A percentile compares a stretch with the other conserved stretches of the same genome.
phyloP scores from a whole-genome alignment of 2,329 filamentous ascomycete genomes.

The Ceratocystiopsis minuta region DNA sequence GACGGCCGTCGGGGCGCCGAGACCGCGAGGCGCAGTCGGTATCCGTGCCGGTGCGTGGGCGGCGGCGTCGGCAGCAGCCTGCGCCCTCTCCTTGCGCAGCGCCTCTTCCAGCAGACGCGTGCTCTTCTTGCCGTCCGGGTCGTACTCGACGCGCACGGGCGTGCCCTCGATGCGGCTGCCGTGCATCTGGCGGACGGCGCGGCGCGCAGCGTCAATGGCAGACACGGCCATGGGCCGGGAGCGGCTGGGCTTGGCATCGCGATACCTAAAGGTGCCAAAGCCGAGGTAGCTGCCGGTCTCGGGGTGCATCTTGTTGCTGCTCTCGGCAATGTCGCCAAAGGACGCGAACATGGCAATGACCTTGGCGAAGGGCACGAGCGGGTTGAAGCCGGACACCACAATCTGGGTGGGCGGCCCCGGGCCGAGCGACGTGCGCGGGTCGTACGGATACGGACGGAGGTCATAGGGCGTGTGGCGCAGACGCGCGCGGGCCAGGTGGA shows the following conservation, averaged over 20 bases:
- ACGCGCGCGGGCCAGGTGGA: slow-evolving; percentile 52
- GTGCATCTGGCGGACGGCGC: slow-evolving; percentile 59
- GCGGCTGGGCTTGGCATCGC: slow-evolving; percentile 44
- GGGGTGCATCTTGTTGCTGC: slow-evolving; percentile 89
- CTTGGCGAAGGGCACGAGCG: slow-evolving; percentile 62
- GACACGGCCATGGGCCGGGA: slow-evolving; percentile 36
- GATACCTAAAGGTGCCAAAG: slow-evolving; percentile 80
- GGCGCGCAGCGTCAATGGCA: slow-evolving; percentile 65
- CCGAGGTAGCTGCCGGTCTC: slow-evolving; percentile 87
- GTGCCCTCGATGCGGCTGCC: slow-evolving; percentile 64
- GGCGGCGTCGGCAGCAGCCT: slow-evolving; percentile 12
- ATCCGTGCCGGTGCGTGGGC: slow-evolving; percentile 12
- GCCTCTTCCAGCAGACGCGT: slow-evolving; percentile 58
- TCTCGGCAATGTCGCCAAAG: slow-evolving; percentile 75
- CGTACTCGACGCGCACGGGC: slow-evolving; percentile 66
- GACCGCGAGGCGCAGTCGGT: slow-evolving; percentile 16
- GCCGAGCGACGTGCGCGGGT: slow-evolving; percentile 67
- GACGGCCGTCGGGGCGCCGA: slow-evolving; percentile 29
- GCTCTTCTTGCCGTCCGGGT: slow-evolving; percentile 74
- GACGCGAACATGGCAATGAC: slow-evolving; percentile 58
- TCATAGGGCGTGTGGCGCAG: slow-evolving; percentile 59
- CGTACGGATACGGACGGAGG: slow-evolving; percentile 64
- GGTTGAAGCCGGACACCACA: slow-evolving; percentile 91
- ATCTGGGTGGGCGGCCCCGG: slow-evolving; percentile 81
- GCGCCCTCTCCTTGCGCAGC: slow-evolving; percentile 49